Evolutionary conservation across 2,329 filamentous ascomycete genomes (phyloP), one percentile per base, ranked within the genome.

Genomic region (Tolypocladium ovalisporum): DNA sequence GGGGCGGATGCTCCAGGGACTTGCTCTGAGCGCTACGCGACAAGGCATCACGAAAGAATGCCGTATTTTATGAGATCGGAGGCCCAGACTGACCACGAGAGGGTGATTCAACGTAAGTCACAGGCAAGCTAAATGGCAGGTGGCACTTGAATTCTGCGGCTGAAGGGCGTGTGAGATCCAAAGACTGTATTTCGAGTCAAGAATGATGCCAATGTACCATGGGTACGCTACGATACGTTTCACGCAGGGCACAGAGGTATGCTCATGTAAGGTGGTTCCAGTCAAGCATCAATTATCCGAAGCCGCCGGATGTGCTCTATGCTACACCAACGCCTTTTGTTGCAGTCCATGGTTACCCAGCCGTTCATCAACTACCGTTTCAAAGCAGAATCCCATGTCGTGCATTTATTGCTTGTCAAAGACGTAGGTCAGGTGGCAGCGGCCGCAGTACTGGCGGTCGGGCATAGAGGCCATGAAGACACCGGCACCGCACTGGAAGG

Each of bases 391-490:
- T 35, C 60, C 58, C 62, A 57, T 56, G 61, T 68, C 58, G 62
- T 68, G 66, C 66, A 63, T 62, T 78, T 80, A 81, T 70, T 79
- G 78, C 80, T 87, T 85, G 76, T 86, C 84, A 73, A 87, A 86
- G 74, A 87, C 84, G 77, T 87, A 87, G 76, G 84, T 87, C 63
- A 87, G 76, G 76, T 87, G 84, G 83, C 84, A 87, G 65, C 83
- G 82, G 68, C 84, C 84, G 68, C 91, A 96, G 88, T 97, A 96
- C 82, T 99, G 95, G 77, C 94, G 90, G 82, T 99, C 96, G 81
- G 96, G 88, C 92, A 97, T 97, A 76, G 94, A 90, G 76, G 94
- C 94, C 94, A 99, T 99, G 89, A 99, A 99, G 83, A 99, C 88
- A 92, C 94, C 94, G 72, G 95, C 94, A 85, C 94, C 94, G 79